Base-by-base conservation (phyloP, 2,329 filamentous ascomycete genomes). In the Parastagonospora avenae region DNA sequence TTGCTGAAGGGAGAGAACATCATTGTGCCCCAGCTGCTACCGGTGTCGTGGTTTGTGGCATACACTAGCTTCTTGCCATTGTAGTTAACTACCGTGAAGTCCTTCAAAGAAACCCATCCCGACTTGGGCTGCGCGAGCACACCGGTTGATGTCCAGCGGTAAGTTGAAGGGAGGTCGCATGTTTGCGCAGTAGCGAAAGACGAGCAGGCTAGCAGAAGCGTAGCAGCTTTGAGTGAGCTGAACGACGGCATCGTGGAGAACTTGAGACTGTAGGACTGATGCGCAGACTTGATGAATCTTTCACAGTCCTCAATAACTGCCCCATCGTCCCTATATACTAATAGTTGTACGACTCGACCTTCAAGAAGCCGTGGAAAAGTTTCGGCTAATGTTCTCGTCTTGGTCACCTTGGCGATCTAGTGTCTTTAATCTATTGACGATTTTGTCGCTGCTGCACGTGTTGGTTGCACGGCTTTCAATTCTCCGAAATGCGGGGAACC, bases 1-100 rank as follows among this genome's bases (percentile, higher is more conserved):
- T 83, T 75, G 1, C 71, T 71, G 68, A 88, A 81, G 48, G 77
- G 72, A 16, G 75, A 76, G 55, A 88, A 87, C 70, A 71, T 77
- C 79, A 87, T 82, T 10, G 84, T 86, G 55, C 83, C 82, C 59
- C 79, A 87, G 49, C 42, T 74, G 1, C 73, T 64, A 1, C 74
- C 74, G 0, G 19, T 24, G 5, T 63, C 59, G 58, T 80, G 73
- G 58, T 79, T 77, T 1, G 83, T 80, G 1, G 74, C 84, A 62
- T 88, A 88, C 2, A 88, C 84, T 5, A 88, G 77, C 54, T 86
- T 77, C 67, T 85, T 66, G 46, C 79, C 81, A 29, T 87, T 82
- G 75, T 83, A 83, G 1, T 74, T 64, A 15, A 79, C 79, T 44
- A 68, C 63, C 16, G 81, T 85, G 71, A 88, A 87, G 71, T 88